phyloP scores from a whole-genome alignment of 805 yeast genomes.

The Yamadazyma laniorum region DNA sequence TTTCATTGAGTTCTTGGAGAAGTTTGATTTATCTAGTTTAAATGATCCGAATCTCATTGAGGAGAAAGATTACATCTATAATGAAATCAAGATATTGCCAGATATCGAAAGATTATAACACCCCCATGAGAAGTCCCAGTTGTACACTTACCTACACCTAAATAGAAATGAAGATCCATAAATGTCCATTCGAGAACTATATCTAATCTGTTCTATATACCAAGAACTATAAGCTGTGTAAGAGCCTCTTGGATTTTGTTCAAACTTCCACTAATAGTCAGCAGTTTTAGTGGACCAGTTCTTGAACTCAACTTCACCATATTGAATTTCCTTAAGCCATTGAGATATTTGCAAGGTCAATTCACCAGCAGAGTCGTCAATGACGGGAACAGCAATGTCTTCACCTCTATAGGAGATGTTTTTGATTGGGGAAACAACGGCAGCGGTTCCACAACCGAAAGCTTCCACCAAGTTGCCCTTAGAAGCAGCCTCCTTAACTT shows the following conservation, averaged over 20 bases:
- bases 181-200: too few relatives aligned
- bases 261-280: too few relatives aligned
- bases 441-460: constrained; percentile 97
- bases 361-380: constrained; percentile 76
- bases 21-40: constrained; percentile 59
- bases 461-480: constrained; percentile 90
- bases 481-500: constrained; percentile 72
- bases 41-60: constrained; percentile 68
- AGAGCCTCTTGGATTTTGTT: too few relatives aligned
- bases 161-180: too few relatives aligned
- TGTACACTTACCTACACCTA: too few relatives aligned
- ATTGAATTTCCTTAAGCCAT: constrained; percentile 90
- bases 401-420: constrained; percentile 78
- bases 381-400: constrained; percentile 74
- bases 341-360: constrained; percentile 73
- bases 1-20: constrained; percentile 64
- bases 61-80: constrained; percentile 78
- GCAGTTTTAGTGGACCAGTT: constrained; percentile 46
- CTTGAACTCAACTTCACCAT: constrained; percentile 73
- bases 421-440: constrained; percentile 90
- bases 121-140: too few relatives aligned
- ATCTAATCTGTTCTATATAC: too few relatives aligned
- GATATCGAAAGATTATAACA: constrained; percentile 43
- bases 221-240: too few relatives aligned
- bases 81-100: constrained; percentile 70